phyloP scores from a whole-genome alignment of 1,284 basidiomycete species.

The Moesziomyces globuligerus region DNA sequence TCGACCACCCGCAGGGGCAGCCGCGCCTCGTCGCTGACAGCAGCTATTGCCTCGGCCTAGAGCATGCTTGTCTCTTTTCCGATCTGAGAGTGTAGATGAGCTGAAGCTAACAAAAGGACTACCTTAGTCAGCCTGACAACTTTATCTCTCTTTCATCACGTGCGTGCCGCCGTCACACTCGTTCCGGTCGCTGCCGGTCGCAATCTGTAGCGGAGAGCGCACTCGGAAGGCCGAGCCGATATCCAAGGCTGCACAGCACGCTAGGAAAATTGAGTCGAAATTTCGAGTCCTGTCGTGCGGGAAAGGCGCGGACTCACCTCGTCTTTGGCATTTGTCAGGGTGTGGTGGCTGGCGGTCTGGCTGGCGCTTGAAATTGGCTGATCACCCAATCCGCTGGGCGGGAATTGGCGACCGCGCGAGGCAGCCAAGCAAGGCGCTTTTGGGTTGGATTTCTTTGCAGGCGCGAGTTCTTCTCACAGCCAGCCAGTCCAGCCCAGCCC shows the following conservation, averaged over 20 bases:
- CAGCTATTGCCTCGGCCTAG: no score
- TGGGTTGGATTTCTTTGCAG: constrained; percentile 4
- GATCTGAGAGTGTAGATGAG: no score
- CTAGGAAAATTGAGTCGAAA: not conserved
- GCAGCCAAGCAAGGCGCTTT: not conserved
- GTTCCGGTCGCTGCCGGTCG: not conserved
- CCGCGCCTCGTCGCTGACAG: no score
- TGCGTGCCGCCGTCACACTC: no score
- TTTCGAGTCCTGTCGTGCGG: constrained; percentile 12
- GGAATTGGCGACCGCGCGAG: constrained; percentile 16
- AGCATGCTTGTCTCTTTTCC: no score
- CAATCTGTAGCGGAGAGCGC: no score
- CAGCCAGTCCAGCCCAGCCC: no score
- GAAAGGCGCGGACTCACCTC: not conserved
- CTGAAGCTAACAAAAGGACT: no score
- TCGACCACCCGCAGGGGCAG: no score
- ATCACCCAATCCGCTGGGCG: constrained; percentile 30
- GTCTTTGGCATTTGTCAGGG: constrained; percentile 33
- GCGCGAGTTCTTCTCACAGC: not conserved
- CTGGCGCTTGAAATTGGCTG: constrained; percentile 5
- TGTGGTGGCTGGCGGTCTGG: constrained; percentile 1
- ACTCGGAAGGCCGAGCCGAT: no score
- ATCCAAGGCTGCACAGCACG: not conserved
- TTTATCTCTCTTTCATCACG: no score
- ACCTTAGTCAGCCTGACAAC: no score